These are phyloP conservation scores for Lentinula guzmanii DNA, from an alignment of 768 basidiomycete species.

Conservation along the genomic window DNA sequence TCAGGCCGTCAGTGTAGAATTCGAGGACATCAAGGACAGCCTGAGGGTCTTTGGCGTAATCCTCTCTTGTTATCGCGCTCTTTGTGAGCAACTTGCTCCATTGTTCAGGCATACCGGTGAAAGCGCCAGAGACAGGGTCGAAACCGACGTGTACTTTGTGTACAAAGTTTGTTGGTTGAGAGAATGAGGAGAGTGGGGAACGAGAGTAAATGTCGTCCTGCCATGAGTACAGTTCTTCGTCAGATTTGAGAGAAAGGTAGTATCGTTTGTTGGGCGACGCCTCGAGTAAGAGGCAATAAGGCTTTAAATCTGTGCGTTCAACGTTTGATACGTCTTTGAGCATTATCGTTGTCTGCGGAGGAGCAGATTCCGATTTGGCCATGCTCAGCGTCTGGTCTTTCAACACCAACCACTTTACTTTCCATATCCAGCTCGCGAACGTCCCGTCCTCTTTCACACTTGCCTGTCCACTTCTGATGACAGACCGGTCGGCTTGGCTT, in stretches of 20 bases:
- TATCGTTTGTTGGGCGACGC: constrained; percentile 53
- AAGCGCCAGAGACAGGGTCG: constrained; percentile 88
- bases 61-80: constrained; percentile 95
- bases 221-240: constrained; percentile 98
- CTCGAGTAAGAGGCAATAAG: constrained; percentile 87
- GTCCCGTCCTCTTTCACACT: constrained; percentile 88
- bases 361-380: constrained; percentile 79
- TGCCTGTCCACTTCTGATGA: constrained; percentile 68
- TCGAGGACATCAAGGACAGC: constrained; percentile 97
- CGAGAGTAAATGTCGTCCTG: constrained; percentile 94
- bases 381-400: constrained; percentile 74
- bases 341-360: constrained; percentile 53
- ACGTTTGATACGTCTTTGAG: constrained; percentile 80
- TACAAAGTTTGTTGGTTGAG: constrained; percentile 94
- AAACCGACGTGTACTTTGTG: constrained; percentile 99
- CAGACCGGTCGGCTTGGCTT: neutral
- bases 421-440: constrained; percentile 87
- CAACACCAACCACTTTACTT: constrained; percentile 84
- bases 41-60: constrained; percentile 95
- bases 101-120: constrained; percentile 95
- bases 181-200: constrained; percentile 77
- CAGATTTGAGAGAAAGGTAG: constrained; percentile 79
- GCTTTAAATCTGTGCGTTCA: constrained; percentile 90
- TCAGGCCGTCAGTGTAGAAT: constrained; percentile 90
- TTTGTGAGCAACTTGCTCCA: constrained; percentile 97